Evolutionary conservation across 148 eudicot genomes (phyloP).

Genomic region (Polygonum maritimum): DNA sequence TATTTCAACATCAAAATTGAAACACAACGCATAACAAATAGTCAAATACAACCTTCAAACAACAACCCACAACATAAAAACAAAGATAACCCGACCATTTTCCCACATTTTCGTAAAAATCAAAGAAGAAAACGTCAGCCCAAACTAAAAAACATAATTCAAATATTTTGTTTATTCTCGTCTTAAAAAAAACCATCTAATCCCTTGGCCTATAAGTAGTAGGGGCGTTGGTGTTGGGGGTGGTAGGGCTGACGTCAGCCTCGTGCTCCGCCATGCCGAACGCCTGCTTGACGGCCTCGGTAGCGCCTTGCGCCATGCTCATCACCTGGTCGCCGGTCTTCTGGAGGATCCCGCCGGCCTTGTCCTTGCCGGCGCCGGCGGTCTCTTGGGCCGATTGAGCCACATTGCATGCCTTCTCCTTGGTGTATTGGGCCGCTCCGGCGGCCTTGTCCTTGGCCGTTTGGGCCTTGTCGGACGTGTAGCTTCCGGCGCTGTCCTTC

Average conservation of each 20-base stretch:
- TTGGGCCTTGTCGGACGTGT: constrained; percentile 24
- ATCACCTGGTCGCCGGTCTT: constrained; percentile 52
- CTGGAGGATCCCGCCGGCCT: constrained; percentile 45
- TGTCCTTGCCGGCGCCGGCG: constrained; percentile 54
- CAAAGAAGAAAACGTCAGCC: constrained; percentile 1
- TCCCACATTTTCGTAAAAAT: neutral
- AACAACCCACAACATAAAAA: neutral
- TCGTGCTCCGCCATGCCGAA: constrained; percentile 46
- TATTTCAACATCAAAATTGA: neutral
- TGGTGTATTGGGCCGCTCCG: constrained; percentile 34
- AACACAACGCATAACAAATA: neutral
- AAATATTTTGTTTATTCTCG: neutral
- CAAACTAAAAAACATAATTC: neutral
- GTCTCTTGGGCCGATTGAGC: constrained; percentile 39
- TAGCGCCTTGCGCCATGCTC: constrained; percentile 62
- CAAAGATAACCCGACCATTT: neutral
- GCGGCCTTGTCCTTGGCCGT: constrained; percentile 18
- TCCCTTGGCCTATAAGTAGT: neutral
- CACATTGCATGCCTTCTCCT: constrained; percentile 39
- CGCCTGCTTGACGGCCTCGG: constrained; percentile 52
- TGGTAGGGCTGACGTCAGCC: neutral
- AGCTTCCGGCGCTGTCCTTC: constrained; percentile 13
- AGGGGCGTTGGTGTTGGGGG: neutral
- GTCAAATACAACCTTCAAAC: neutral
- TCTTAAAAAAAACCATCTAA: neutral